Evolutionary conservation across 208 protist genomes (phyloP).

Genomic region (Trypanosoma mega): DNA sequence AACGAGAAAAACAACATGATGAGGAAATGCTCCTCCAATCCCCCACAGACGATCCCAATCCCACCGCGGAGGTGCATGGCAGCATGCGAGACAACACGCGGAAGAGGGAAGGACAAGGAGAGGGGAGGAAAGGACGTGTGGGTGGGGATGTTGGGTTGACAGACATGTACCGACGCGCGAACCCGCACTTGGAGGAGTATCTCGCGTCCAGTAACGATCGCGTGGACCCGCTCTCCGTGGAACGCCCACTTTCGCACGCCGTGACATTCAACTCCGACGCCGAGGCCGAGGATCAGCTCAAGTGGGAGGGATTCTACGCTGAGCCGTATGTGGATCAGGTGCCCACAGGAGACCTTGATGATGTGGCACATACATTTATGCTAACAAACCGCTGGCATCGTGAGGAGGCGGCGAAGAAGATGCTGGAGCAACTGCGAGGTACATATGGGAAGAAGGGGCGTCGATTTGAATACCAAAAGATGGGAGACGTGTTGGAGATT

Average conservation of each 20-base stretch:
- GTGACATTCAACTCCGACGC: constrained; percentile 86
- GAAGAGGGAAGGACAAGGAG: constrained; percentile 3
- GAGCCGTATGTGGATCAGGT: constrained; percentile 83
- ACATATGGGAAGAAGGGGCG: constrained; percentile 82
- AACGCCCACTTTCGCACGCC: constrained; percentile 80
- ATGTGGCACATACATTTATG: constrained; percentile 75
- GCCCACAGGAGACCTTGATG: constrained; percentile 79
- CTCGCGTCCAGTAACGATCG: constrained; percentile 55
- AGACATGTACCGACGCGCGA: constrained; percentile 55
- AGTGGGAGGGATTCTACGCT: constrained; percentile 90
- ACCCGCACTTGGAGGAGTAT: constrained; percentile 86
- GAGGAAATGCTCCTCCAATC: constrained; percentile 53
- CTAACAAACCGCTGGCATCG: constrained; percentile 90
- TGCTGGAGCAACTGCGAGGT: constrained; percentile 79
- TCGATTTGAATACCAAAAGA: constrained; percentile 88
- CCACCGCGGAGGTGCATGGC: too few species aligned
- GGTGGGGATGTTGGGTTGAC: constrained; percentile 18
- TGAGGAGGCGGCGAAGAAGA: constrained; percentile 84
- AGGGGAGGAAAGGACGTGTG: background rate
- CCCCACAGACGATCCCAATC: too few species aligned
- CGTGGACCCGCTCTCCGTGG: constrained; percentile 74
- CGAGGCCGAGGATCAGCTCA: constrained; percentile 84
- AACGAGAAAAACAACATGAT: constrained; percentile 42
- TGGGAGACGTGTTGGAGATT: constrained; percentile 91
- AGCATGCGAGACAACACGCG: too few species aligned